Base-by-base conservation (phyloP, 805 yeast species). In the Blastobotrys mokoenaii region DNA sequence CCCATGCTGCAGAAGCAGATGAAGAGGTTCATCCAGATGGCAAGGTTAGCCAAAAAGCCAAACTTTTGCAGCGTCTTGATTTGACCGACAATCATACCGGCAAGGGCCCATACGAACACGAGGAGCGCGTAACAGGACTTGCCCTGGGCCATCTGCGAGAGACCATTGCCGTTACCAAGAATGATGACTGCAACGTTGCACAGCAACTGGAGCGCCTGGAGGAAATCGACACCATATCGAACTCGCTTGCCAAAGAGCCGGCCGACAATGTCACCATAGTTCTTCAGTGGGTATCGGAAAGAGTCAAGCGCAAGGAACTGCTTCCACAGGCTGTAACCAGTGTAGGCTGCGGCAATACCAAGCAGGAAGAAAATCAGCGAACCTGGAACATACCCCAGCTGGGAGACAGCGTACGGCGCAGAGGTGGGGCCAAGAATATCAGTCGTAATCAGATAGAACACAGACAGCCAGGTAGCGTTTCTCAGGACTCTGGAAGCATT, bases 371-470 rank as follows among this genome's bases (percentile, higher is more conserved):
- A 72, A 8, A 71, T 56, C 25, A 70, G 62, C 43, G 65, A 56
- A 32, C 76, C 76, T 16, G 74, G 74, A 20, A 66, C 74, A 46
- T 61, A 69, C 2, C 76, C 76, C 47, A 71, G 56, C 46, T 67
- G 67, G 8, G 70, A 54, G 43, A 71, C 59, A 8, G 74, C 70
- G 50, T 68, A 70, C 2, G 75, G 76, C 15, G 76, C 74, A 42
- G 65, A 60, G 11, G 68, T 59, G 16, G 76, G 76, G 20, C 76
- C 76, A 29, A 55, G 60, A 43, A 71, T 70, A 59, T 71, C 76
- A 8, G 75, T 70, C 31, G 76, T 71, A 47, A 71, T 72, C 33
- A 72, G 59, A 53, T 63, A 70, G 57, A 71, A 70, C 12, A 70
- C 72, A 0, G 53, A 33, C 30, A 53, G 40, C 55, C 56, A 54